Conservation (phyloP, 2,329 filamentous ascomycete genomes). For the Penicillium vulpinum region DNA sequence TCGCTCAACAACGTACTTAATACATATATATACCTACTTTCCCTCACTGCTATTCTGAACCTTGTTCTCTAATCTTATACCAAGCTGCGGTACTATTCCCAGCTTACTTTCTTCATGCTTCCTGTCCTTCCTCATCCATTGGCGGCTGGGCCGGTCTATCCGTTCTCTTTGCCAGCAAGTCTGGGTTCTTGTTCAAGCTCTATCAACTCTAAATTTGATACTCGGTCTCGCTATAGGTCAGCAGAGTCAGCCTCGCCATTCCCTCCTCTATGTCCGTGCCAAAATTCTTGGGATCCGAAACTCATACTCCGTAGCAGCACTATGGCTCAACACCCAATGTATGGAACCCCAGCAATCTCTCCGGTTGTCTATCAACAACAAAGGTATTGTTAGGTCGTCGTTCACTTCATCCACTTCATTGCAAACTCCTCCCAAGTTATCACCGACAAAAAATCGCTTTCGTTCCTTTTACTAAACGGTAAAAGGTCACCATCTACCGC, state of each 20-base stretch:
- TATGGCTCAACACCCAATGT: constrained; percentile 34
- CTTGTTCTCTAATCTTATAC: background rate
- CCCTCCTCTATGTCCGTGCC: background rate
- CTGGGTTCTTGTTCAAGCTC: constrained; percentile 33
- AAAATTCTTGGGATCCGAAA: constrained; percentile 7
- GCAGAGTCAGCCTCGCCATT: constrained; percentile 23
- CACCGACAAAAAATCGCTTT: constrained; percentile 11
- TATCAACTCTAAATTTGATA: constrained; percentile 33
- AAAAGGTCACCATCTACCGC: constrained; percentile 33
- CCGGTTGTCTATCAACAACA: constrained; percentile 39
- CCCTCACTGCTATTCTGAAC: background rate
- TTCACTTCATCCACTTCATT: constrained; percentile 15
- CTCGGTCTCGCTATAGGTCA: constrained; percentile 39
- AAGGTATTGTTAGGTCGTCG: constrained; percentile 33
- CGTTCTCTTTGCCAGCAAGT: constrained; percentile 32
- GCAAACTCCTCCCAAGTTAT: constrained; percentile 4
- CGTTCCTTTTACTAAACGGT: constrained; percentile 27
- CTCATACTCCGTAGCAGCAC: constrained; percentile 31
- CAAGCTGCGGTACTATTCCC: constrained; percentile 2
- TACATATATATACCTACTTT: background rate
- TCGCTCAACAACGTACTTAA: background rate
- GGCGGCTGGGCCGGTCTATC: constrained; percentile 34
- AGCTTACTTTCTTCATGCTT: constrained; percentile 30
- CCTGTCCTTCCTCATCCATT: constrained; percentile 30
- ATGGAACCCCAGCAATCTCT: constrained; percentile 28